Base-by-base conservation (phyloP, 257 asterid genomes). In the Verbena officinalis region DNA sequence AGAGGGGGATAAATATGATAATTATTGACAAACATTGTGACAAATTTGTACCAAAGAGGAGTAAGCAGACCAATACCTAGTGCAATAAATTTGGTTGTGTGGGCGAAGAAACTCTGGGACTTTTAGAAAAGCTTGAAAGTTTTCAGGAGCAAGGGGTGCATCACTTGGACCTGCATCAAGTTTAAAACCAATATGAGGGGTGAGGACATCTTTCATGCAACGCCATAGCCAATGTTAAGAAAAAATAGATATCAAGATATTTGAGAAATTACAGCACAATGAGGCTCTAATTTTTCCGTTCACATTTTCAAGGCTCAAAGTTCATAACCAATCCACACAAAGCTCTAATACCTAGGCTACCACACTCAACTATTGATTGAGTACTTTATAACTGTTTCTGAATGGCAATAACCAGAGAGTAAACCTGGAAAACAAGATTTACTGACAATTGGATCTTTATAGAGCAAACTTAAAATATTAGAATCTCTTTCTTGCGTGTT, bases 81-180 rank as follows among this genome's bases (percentile, higher is more conserved):
- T 94, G 85, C 99, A 90, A 75, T 81, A 94, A 70, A 94, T 90
- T 77, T 94, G 99, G 60, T 86, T 88, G 80, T 82, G 97, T 15
- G 97, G 97, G 24, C 97, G 91, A 62, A 94, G 88, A 79, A 84
- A 93, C 75, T 81, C 95, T 0, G 99, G 99, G 60, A 88, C 97
- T 81, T 90, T 94, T 64, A 94, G 87, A 77, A 94, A 90, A 60
- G 99, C 89, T 75, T 94, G 96, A 75, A 94, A 90, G 77, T 88
- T 90, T 76, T 83, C 86, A 54, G 97, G 66, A 71, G 99, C 97
- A 78, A 94, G 83, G 57, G 95, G 97, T 40, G 95, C 87, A 77
- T 94, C 97, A 78, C 82, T 86, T 62, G 97, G 99, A 73, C 97
- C 99, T 94, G 93, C 69, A 69, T 62, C 56, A 71, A 55, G 52